phyloP scores from a whole-genome alignment of 2,329 filamentous ascomycete genomes.

The Mollisia scopiformis region DNA sequence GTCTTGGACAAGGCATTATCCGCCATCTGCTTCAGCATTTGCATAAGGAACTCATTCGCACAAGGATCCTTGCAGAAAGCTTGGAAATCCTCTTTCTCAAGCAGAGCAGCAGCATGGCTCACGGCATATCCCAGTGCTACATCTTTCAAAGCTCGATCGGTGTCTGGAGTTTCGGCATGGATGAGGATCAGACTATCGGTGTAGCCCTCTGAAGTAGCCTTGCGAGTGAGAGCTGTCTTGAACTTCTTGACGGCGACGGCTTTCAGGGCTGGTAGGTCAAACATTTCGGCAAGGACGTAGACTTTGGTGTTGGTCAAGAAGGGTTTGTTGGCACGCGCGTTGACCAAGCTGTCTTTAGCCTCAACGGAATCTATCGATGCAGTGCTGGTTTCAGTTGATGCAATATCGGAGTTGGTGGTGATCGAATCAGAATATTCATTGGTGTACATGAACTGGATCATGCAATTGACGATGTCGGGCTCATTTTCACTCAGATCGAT shows the following conservation, averaged over 20 bases:
- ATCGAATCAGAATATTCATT: slow-evolving; percentile 6
- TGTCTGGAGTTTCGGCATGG: slow-evolving; percentile 15
- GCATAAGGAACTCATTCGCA: not conserved
- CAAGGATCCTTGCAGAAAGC: not conserved
- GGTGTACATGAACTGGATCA: slow-evolving; percentile 76
- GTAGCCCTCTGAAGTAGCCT: slow-evolving; percentile 18
- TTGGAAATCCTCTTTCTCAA: not conserved
- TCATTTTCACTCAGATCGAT: slow-evolving; percentile 68
- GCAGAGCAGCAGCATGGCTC: not conserved
- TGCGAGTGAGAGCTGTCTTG: not conserved
- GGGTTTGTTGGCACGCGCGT: no score
- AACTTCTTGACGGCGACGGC: slow-evolving; percentile 16
- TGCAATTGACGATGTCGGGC: slow-evolving; percentile 71
- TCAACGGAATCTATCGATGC: not conserved
- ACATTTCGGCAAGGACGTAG: slow-evolving; percentile 26
- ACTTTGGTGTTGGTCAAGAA: slow-evolving; percentile 22
- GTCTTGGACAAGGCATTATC: no score
- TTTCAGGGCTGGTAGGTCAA: slow-evolving; percentile 22
- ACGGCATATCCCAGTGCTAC: slow-evolving; percentile 9
- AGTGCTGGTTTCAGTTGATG: not conserved
- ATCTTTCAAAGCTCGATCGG: slow-evolving; percentile 14
- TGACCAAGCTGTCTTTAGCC: no score
- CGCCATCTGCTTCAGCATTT: not conserved
- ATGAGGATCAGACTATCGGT: slow-evolving; percentile 8
- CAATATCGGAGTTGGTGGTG: no score